Conservation (phyloP, 2,329 filamentous ascomycete species). For the Diaporthe vaccinii region DNA sequence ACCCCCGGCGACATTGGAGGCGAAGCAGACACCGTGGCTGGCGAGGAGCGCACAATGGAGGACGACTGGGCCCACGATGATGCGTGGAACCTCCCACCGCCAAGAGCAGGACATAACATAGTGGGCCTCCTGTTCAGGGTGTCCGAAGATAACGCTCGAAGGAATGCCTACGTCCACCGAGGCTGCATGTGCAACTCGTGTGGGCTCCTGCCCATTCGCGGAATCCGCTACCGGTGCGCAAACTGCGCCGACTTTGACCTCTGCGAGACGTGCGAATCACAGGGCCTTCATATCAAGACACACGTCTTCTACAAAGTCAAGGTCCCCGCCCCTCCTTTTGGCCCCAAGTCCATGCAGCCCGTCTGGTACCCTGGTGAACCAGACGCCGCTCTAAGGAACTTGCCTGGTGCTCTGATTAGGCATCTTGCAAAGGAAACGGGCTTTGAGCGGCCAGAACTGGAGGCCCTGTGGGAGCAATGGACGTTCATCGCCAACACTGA, state of each 20-base stretch:
- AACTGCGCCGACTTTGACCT: conserved; percentile 98
- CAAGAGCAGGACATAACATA: conserved; percentile 80
- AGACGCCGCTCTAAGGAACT: conserved; percentile 73
- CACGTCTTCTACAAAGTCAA: conserved; percentile 98
- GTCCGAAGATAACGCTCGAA: conserved; percentile 89
- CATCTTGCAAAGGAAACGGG: conserved; percentile 79
- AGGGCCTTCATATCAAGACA: conserved; percentile 83
- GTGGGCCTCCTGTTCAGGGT: conserved; percentile 91
- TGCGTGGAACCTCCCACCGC: conserved; percentile 53
- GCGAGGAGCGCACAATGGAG: conserved; percentile 54
- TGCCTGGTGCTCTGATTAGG: conserved; percentile 77
- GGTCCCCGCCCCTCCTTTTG: conserved; percentile 88
- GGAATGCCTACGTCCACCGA: conserved; percentile 91
- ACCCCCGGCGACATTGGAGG: conserved; percentile 54
- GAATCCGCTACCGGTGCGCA: conserved; percentile 92
- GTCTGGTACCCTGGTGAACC: conserved; percentile 93
- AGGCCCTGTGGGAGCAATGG: conserved; percentile 97
- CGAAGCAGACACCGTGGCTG: conserved; percentile 51
- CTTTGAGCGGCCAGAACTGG: conserved; percentile 88
- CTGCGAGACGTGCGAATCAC: conserved; percentile 91
- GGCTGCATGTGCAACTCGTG: conserved; percentile 95
- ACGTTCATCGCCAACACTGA: conserved; percentile 91
- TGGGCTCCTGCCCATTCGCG: conserved; percentile 88
- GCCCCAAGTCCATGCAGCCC: conserved; percentile 82
- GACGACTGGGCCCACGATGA: conserved; percentile 68